Base-by-base conservation (phyloP, 768 basidiomycete species). In the Pisolithus tinctorius region DNA sequence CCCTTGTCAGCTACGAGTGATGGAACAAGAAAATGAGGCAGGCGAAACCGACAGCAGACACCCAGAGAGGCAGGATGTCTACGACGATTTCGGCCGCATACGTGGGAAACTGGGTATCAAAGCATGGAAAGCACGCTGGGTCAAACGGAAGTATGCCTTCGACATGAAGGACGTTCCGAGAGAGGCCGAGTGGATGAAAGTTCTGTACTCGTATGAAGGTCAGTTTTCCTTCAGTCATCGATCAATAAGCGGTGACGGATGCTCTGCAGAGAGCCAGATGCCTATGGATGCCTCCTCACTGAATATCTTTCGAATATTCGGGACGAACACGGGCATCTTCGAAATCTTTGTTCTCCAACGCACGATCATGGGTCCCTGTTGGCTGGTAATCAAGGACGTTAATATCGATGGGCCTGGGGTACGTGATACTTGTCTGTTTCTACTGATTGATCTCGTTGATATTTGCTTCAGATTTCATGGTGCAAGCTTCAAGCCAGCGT, bases 281-380 rank as follows among this genome's bases (percentile, higher is more conserved):
- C 87, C 91, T 0, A 72, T 74, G 55, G 82, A 80, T 31, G 79
- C 85, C 4, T 80, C 79, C 38, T 92, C 89, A 44, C 83, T 88
- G 8, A 94, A 89, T 47, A 94, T 97, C 63, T 76, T 82, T 31
- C 82, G 80, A 51, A 84, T 98, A 10, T 88, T 98, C 58, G 96
- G 96, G 11, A 88, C 94, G 3, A 93, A 83, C 57, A 95, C 93
- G 5, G 90, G 74, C 48, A 87, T 95, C 0, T 99, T 99, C 59
- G 96, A 98, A 65, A 72, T 92, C 9, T 79, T 99, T 17, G 94
- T 93, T 2, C 59, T 98, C 43, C 98, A 98, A 68, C 83, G 93
- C 31, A 96, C 94, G 70, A 96, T 98, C 51, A 97, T 97, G 93
- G 96, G 96, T 0, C 94, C 96, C 0, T 98, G 96, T 64, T 99